phyloP scores from a whole-genome alignment of 2,329 filamentous ascomycete species.

The Ophiostoma sp. region DNA sequence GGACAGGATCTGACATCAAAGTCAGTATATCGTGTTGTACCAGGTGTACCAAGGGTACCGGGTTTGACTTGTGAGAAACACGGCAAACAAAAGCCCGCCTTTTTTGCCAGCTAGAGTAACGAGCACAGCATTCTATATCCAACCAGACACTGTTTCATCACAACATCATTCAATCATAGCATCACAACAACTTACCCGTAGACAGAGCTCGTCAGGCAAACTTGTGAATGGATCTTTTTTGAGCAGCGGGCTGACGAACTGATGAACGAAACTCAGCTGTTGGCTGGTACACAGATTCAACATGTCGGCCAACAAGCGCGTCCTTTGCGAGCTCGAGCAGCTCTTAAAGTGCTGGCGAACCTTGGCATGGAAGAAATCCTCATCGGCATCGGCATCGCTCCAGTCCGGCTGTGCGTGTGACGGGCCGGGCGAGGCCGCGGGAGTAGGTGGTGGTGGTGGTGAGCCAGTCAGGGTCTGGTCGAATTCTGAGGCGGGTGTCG shows the following conservation, averaged over 20 bases:
- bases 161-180: not conserved
- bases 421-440: conserved; percentile 59
- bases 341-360: conserved; percentile 75
- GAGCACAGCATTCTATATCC: conserved; percentile 1
- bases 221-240: conserved; percentile 95
- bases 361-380: conserved; percentile 76
- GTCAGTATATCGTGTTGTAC: conserved; percentile 10
- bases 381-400: conserved; percentile 69
- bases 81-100: conserved; percentile 1
- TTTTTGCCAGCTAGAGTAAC: conserved; percentile 6
- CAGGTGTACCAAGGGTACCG: not conserved
- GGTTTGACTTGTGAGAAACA: conserved; percentile 3
- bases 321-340: conserved; percentile 68
- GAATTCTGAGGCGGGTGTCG: conserved; percentile 57
- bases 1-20: conserved; percentile 65
- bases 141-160: not conserved
- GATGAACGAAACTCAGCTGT: conserved; percentile 90
- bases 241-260: conserved; percentile 86
- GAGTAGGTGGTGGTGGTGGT: conserved; percentile 59
- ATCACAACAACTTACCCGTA: conserved; percentile 57
- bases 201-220: conserved; percentile 85
- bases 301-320: conserved; percentile 77
- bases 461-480: conserved; percentile 57
- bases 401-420: conserved; percentile 61
- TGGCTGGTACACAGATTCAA: conserved; percentile 93